Evolutionary conservation across 306 rosid genomes (phyloP), one percentile per base, ranked within the genome.

Genomic region (Trichosanthes truncata): DNA sequence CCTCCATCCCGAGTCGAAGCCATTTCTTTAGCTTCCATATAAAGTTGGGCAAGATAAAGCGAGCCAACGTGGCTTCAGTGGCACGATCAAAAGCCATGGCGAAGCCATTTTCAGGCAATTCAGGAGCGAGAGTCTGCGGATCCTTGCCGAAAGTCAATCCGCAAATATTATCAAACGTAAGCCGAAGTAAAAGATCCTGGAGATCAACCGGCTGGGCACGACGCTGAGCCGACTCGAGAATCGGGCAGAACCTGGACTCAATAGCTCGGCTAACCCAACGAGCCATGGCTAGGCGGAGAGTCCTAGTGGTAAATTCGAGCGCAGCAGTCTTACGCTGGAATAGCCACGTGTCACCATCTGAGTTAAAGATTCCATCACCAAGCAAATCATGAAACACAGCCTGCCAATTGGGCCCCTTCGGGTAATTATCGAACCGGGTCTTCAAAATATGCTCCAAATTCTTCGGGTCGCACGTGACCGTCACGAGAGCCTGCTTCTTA

Each of bases 261-360:
- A 94, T 94, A 62, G 98, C 94, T 25, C 93, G 92, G 84, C 87
- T 94, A 35, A 92, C 98, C 98, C 98, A 94, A 6, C 98, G 91
- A 4, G 89, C 96, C 98, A 94, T 94, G 78, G 98, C 98, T 61
- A 92, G 98, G 6, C 98, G 96, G 1, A 94, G 91, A 0, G 98
- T 94, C 18, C 97, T 84, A 1, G 97, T 94, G 82, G 98, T 92
- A 86, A 94, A 94, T 59, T 94, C 98, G 12, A 94, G 72, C 0
- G 98, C 98, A 20, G 98, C 98, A 0, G 98, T 94, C 71, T 94
- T 94, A 1, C 98, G 96, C 79, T 94, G 98, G 78, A 92, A 88
- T 25, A 89, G 43, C 98, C 98, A 94, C 31, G 94, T 94, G 85
- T 92, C 93, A 0, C 98, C 98, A 6, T 94, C 98, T 0, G 96